Evolutionary conservation across 306 rosid genomes (phyloP), one percentile per base, ranked within the genome.

Genomic region (Spatholobus suberectus): DNA sequence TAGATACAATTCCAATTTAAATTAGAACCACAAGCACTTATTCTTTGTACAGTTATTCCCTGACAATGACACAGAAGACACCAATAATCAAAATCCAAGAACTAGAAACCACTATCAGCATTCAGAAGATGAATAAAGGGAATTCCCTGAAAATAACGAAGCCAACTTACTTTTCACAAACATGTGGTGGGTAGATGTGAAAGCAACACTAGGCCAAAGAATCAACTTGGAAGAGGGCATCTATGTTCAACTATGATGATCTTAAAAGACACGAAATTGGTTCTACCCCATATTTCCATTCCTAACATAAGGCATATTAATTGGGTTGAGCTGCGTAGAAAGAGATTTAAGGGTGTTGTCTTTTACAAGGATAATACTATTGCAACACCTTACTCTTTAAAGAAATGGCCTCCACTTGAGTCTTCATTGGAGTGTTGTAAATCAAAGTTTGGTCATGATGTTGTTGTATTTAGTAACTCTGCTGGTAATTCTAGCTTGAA

Each of bases 331-430:
- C 83, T 96, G 67, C 97, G 87, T 21, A 90, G 89, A 55, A 90
- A 92, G 86, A 97, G 99, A 29, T 96, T 96, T 67, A 90, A 91
- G 86, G 99, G 99, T 32, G 98, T 96, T 77, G 95, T 96, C 70
- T 96, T 96, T 84, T 98, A 96, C 79, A 96, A 96, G 83, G 99
- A 96, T 82, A 96, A 96, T 70, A 96, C 98, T 59, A 75, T 96
- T 67, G 94, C 98, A n/a, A 93, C 87, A 8, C 98, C 99, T 73
- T 96, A 96, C 87, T 84, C 92, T 76, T 87, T 94, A 89, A 76
- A 84, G 9, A 83, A 83, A 13, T 96, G 99, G 98, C 93, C 86
- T 58, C 95, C 88, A 23, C 96, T 96, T 9, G 85, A 87, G 67
- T 87, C 94, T 32, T 90, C 99, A 2, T 38, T 96, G 77, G 89